Evolutionary conservation across 1,139 yeast genomes (phyloP).

Genomic region (Yamadazyma spencermartinsiae): DNA sequence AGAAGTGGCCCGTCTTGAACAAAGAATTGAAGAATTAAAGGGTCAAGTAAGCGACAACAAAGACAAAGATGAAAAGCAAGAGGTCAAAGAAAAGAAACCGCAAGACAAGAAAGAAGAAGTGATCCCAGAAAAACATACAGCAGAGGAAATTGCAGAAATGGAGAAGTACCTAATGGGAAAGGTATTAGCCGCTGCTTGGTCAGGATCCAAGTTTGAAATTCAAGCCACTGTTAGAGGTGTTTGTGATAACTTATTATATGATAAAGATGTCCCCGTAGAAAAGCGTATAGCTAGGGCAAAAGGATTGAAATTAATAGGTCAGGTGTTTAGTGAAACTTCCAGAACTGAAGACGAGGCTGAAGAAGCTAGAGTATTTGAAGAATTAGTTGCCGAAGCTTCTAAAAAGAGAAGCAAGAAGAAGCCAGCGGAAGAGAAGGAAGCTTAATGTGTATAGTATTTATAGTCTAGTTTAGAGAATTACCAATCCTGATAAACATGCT

Average conservation of each 20-base stretch:
- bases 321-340: constrained; percentile 62
- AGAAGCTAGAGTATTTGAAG: constrained; percentile 89
- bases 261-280: constrained; percentile 51
- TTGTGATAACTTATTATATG: constrained; percentile 76
- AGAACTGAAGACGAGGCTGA: constrained; percentile 86
- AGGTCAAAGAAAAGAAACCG: constrained; percentile 16
- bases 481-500: no score
- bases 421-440: neutral
- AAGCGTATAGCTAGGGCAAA: constrained; percentile 76
- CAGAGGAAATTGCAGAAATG: constrained; percentile 81
- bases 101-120: no score
- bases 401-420: constrained; percentile 67
- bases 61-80: constrained; percentile 8
- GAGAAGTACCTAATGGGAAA: constrained; percentile 88
- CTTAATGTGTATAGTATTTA: neutral
- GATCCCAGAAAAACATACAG: constrained; percentile 59
- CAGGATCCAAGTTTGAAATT: constrained; percentile 86
- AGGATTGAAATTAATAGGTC: constrained; percentile 73
- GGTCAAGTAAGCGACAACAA: constrained; percentile 6
- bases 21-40: constrained; percentile 10
- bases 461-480: no score
- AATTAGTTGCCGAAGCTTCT: constrained; percentile 87
- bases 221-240: constrained; percentile 86
- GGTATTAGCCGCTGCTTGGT: constrained; percentile 95
- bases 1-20: constrained; percentile 10